A percentile compares a stretch with the other conserved stretches of the same genome.
phyloP scores from a whole-genome alignment of 202 grass and related monocot species.

The Schoenoplectus triqueter region DNA sequence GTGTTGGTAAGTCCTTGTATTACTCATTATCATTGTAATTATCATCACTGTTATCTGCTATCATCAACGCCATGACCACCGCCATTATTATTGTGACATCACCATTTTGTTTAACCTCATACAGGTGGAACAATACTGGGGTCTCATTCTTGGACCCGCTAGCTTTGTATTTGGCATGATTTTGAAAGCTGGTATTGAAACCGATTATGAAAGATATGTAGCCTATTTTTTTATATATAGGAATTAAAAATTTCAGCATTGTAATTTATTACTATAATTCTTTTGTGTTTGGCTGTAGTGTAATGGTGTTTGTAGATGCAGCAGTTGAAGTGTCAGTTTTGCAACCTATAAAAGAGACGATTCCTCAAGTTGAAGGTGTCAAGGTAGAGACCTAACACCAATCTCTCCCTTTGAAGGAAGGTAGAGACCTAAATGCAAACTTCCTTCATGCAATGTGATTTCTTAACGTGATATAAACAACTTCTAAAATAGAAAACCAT shows the following conservation, averaged over 20 bases:
- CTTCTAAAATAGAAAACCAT: constrained; percentile 10
- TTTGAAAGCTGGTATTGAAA: constrained; percentile 86
- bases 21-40: constrained; percentile 26
- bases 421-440: constrained; percentile 33
- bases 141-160: constrained; percentile 88
- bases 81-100: not conserved
- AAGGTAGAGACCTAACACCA: constrained; percentile 63
- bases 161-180: constrained; percentile 96
- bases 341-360: constrained; percentile 80
- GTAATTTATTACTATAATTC: not conserved
- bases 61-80: not conserved
- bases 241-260: constrained; percentile 30
- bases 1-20: constrained; percentile 76
- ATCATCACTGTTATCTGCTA: constrained; percentile 1
- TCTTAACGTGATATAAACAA: not conserved
- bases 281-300: constrained; percentile 46
- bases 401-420: constrained; percentile 30
- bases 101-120: constrained; percentile 35
- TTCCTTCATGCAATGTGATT: constrained; percentile 20
- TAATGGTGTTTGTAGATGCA: constrained; percentile 91
- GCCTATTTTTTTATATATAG: constrained; percentile 34
- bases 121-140: constrained; percentile 76
- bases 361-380: constrained; percentile 88
- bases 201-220: constrained; percentile 92
- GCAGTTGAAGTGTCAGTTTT: constrained; percentile 71